These are phyloP conservation scores for Lavandula angustifolia DNA, from an alignment of 257 asterid species.

Conservation along the genomic window DNA sequence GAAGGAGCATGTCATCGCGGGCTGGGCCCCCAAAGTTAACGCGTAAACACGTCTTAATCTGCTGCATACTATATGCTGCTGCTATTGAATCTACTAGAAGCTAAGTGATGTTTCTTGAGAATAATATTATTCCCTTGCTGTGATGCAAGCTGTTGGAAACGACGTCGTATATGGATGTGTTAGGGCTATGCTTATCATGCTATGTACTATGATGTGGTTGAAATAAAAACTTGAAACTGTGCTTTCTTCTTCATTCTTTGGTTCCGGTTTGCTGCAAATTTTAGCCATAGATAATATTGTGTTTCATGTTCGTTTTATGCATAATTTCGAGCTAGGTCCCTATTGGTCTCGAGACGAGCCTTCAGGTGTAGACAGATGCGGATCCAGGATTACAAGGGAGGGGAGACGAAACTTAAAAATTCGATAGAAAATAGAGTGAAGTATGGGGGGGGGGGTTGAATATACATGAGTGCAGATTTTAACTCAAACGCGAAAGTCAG, in stretches of 20 bases:
- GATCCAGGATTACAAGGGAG: no score
- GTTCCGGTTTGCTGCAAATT: neutral
- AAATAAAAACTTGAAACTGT: neutral
- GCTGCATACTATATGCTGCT: slow-evolving; percentile 10
- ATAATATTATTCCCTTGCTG: slow-evolving; percentile 2
- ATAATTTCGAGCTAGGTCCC: no score
- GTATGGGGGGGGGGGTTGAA: no score
- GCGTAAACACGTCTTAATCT: slow-evolving; percentile 39
- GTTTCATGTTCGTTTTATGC: no score
- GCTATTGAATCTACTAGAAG: neutral
- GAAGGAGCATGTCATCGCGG: slow-evolving; percentile 58
- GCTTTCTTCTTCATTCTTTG: neutral
- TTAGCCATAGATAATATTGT: no score
- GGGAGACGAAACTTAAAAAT: no score
- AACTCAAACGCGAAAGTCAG: no score
- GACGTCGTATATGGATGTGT: neutral
- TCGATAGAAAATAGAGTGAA: no score
- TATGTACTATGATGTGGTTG: neutral
- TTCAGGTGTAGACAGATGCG: no score
- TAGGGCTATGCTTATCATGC: slow-evolving; percentile 10
- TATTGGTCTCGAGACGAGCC: no score
- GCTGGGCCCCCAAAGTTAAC: slow-evolving; percentile 78
- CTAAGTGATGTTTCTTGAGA: slow-evolving; percentile 16
- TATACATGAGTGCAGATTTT: no score
- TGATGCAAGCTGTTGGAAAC: neutral